Percentiles rank a stretch among this genome's conserved stretches.
Conservation (phyloP, 2,329 filamentous ascomycete species). For the Phoma sp. region DNA sequence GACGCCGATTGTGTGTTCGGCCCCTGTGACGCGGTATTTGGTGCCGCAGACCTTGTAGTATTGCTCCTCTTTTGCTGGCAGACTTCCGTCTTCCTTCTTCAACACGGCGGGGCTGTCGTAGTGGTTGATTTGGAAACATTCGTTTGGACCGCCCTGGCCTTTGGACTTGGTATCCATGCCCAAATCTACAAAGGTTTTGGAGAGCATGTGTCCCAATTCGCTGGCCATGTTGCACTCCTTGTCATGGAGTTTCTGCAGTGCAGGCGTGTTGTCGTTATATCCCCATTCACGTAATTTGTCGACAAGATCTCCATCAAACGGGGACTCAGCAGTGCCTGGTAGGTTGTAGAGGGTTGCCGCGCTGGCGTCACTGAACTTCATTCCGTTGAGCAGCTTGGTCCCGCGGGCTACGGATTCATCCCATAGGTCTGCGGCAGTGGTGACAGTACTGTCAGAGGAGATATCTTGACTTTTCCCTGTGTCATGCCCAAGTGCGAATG, state of each 20-base stretch:
- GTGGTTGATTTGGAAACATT: too few relatives aligned
- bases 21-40: too few relatives aligned
- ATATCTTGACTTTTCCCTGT: neutral
- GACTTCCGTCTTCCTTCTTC: too few relatives aligned
- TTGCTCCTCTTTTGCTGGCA: too few relatives aligned
- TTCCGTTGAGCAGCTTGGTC: constrained; percentile 19
- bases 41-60: too few relatives aligned
- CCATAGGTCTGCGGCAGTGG: neutral
- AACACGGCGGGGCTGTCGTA: too few relatives aligned
- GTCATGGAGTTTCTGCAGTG: constrained; percentile 11
- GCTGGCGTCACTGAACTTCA: constrained; percentile 15
- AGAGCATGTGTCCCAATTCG: constrained; percentile 12
- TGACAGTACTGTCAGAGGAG: neutral
- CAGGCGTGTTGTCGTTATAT: constrained; percentile 20
- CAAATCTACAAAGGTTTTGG: constrained; percentile 9
- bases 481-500: neutral
- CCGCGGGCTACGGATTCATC: constrained; percentile 8
- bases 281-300: constrained; percentile 18
- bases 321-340: constrained; percentile 4
- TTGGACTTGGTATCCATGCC: constrained; percentile 11
- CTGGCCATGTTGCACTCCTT: constrained; percentile 18
- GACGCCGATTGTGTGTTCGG: too few relatives aligned
- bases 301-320: constrained; percentile 15
- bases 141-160: too few relatives aligned
- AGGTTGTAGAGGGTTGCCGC: constrained; percentile 18